phyloP scores from a whole-genome alignment of 768 basidiomycete genomes.

The Amanita muscaria region DNA sequence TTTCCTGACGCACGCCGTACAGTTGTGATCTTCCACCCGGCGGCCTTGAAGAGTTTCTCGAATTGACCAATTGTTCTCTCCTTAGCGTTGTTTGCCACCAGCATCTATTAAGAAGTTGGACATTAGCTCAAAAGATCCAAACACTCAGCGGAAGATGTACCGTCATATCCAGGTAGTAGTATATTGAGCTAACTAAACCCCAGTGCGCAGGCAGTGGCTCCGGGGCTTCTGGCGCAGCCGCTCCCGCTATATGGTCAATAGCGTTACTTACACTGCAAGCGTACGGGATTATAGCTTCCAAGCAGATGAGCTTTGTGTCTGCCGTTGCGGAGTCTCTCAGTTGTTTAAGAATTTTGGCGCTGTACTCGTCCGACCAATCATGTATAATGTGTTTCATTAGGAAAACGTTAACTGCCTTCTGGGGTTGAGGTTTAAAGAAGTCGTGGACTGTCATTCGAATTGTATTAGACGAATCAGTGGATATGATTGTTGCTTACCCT shows the following conservation, averaged over 20 bases:
- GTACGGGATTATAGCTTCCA: constrained; percentile 27
- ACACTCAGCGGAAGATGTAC: constrained; percentile 17
- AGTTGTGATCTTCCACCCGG: constrained; percentile 26
- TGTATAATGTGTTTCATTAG: constrained; percentile 28
- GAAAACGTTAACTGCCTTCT: constrained; percentile 26
- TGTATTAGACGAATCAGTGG: not conserved
- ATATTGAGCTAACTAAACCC: constrained; percentile 28
- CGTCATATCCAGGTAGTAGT: constrained; percentile 25
- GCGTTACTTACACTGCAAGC: constrained; percentile 10
- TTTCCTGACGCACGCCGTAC: constrained; percentile 16
- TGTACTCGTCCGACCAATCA: constrained; percentile 28
- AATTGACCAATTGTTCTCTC: constrained; percentile 30
- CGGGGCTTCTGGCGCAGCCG: constrained; percentile 19
- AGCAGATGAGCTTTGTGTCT: constrained; percentile 23
- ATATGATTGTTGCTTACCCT: constrained; percentile 11
- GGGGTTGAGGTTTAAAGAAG: constrained; percentile 29
- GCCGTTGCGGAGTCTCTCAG: constrained; percentile 24
- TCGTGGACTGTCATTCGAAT: constrained; percentile 17
- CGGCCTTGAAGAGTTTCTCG: constrained; percentile 15
- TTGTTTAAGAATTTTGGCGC: constrained; percentile 21
- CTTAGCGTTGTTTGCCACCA: constrained; percentile 27
- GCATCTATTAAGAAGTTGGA: constrained; percentile 23
- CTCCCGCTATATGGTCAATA: constrained; percentile 15
- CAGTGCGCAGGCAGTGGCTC: constrained; percentile 30
- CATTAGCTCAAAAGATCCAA: too few species aligned